These are phyloP conservation scores for Reticulascus tulasneorum DNA, from an alignment of 2,329 filamentous ascomycete species.

Conservation along the genomic window DNA sequence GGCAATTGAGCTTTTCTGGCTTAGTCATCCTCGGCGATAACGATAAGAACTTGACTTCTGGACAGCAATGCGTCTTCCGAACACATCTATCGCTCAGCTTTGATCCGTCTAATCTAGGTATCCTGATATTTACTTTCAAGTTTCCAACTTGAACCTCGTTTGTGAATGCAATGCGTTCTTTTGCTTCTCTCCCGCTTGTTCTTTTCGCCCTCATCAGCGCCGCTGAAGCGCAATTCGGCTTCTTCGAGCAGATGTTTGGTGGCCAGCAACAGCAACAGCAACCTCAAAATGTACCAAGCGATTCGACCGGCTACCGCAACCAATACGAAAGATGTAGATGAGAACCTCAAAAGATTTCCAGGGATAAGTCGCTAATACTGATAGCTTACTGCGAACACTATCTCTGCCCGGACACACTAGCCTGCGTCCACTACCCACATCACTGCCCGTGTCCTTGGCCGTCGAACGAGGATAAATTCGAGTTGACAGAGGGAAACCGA, in stretches of 20 bases:
- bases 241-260: conserved; percentile 97
- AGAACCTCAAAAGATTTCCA: not conserved
- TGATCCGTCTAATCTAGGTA: too few species aligned
- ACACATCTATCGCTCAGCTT: too few species aligned
- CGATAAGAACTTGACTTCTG: conserved; percentile 12
- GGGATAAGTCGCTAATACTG: not conserved
- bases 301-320: conserved; percentile 73
- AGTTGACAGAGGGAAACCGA: conserved; percentile 65
- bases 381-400: conserved; percentile 86
- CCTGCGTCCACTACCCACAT: conserved; percentile 93
- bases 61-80: conserved; percentile 9
- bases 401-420: conserved; percentile 88
- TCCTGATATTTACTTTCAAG: too few species aligned
- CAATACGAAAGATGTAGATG: conserved; percentile 63
- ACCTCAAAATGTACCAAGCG: conserved; percentile 71
- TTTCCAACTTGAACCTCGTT: conserved; percentile 15
- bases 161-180: conserved; percentile 26
- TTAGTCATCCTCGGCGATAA: conserved; percentile 13
- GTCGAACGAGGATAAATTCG: conserved; percentile 72
- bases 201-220: conserved; percentile 58
- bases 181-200: conserved; percentile 28
- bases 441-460: conserved; percentile 92
- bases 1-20: conserved; percentile 12
- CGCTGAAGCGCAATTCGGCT: conserved; percentile 80
- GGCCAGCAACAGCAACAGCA: conserved; percentile 50